These are phyloP conservation scores for Phoma sp. DNA, from an alignment of 2,329 filamentous ascomycete species.

Conservation along the genomic window DNA sequence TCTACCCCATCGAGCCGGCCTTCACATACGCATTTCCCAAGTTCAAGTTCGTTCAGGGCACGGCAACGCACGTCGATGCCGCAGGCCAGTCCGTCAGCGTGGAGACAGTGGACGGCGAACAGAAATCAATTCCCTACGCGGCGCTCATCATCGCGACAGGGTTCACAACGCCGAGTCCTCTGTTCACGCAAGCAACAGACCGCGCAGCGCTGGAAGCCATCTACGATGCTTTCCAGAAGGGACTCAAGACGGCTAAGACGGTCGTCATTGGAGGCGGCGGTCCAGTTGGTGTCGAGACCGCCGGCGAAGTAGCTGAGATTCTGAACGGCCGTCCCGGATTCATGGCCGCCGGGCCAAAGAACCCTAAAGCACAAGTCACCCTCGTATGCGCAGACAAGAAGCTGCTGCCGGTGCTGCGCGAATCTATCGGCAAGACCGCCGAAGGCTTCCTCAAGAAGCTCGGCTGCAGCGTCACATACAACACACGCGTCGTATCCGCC, in stretches of 20 bases:
- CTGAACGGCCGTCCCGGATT: slow-evolving; percentile 49
- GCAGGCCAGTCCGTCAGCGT: slow-evolving; percentile 53
- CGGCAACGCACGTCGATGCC: slow-evolving; percentile 57
- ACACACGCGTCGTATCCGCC: slow-evolving; percentile 43
- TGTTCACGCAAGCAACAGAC: slow-evolving; percentile 52
- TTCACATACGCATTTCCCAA: slow-evolving; percentile 59
- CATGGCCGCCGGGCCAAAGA: slow-evolving; percentile 45
- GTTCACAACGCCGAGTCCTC: slow-evolving; percentile 55
- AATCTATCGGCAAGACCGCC: slow-evolving; percentile 53
- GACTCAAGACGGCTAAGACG: slow-evolving; percentile 49
- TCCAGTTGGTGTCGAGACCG: slow-evolving; percentile 58
- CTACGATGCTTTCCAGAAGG: slow-evolving; percentile 47
- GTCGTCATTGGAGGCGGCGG: slow-evolving; percentile 59
- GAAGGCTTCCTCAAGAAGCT: slow-evolving; percentile 55
- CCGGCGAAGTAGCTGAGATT: slow-evolving; percentile 57
- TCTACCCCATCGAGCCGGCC: slow-evolving; percentile 58
- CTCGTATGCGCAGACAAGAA: slow-evolving; percentile 53
- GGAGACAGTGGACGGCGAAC: slow-evolving; percentile 41
- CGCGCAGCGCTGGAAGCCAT: slow-evolving; percentile 35
- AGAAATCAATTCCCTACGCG: slow-evolving; percentile 54
- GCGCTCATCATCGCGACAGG: slow-evolving; percentile 64
- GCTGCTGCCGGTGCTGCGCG: slow-evolving; percentile 54
- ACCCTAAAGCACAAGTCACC: slow-evolving; percentile 52
- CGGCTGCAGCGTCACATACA: slow-evolving; percentile 55
- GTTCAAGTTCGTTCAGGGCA: slow-evolving; percentile 61